phyloP scores from a whole-genome alignment of 2,329 filamentous ascomycete genomes.

The Exophiala calicioides region DNA sequence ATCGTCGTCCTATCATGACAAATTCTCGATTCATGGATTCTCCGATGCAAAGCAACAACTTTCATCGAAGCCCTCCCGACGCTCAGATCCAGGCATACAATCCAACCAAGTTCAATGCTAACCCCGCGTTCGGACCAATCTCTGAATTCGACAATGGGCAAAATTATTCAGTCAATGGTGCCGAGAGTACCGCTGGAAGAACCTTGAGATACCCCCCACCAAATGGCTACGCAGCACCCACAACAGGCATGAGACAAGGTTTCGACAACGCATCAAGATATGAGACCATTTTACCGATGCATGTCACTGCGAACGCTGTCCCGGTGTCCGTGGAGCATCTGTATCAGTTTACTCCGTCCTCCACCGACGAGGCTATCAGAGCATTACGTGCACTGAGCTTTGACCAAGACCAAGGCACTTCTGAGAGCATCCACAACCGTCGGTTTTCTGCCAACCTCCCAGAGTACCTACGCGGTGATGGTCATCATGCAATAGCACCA shows the following conservation, averaged over 20 bases:
- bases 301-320: background rate
- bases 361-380: constrained; percentile 9
- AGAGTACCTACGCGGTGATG: constrained; percentile 12
- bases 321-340: constrained; percentile 2
- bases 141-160: constrained; percentile 6
- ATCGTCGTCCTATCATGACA: constrained; percentile 17
- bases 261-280: constrained; percentile 1
- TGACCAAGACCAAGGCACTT: constrained; percentile 9
- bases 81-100: constrained; percentile 14
- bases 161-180: background rate
- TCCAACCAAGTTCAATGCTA: constrained; percentile 9
- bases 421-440: constrained; percentile 9
- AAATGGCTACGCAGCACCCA: background rate
- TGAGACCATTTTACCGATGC: constrained; percentile 1
- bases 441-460: constrained; percentile 6
- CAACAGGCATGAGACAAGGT: background rate
- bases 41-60: constrained; percentile 8
- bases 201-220: constrained; percentile 1
- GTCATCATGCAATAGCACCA: background rate
- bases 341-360: constrained; percentile 5
- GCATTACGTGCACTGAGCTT: constrained; percentile 15
- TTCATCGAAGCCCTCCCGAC: constrained; percentile 7
- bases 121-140: constrained; percentile 11
- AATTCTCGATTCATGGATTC: constrained; percentile 16
- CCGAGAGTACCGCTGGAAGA: background rate